Base-by-base conservation (phyloP, 371 early-diverging fungal genomes). In the Rhizopus arrhizus region DNA sequence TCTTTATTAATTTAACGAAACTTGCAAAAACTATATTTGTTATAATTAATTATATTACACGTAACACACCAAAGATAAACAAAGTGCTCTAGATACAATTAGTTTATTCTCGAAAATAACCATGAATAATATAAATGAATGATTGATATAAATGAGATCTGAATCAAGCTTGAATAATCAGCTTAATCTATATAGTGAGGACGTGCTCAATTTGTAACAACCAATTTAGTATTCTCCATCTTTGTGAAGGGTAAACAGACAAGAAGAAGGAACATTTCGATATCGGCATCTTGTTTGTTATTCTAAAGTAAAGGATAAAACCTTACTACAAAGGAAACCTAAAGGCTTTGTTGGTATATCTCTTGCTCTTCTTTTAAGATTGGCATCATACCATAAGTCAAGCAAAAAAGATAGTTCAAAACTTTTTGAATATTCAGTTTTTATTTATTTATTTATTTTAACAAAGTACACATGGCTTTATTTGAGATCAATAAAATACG, bases 401-500 rank as follows among this genome's bases (percentile, higher is more conserved):
- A 40, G 11, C 1, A 43, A 5, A 5, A 43, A 15, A 43, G 43
- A n/a, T 4, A 43, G 43, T 4, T n/a, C n/a, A 13, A n/a, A 13
- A 43, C 43, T n/a, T n/a, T n/a, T 43, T 43, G 8, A 0, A 13
- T 43, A 13, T 43, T 43, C n/a, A 13, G 1, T 43, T 43, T 42
- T 9, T 9, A 4, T 42, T 11, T 43, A 5, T n/a, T 11, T 43
- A 13, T 43, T 5, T 13, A 43, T 11, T 13, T 13, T n/a, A 43
- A 15, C 15, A 43, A 11, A 5, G 11, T 5, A 43, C 8, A 5
- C 43, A 43, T 5, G 8, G n/a, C 5, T 55, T 47, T 65, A 70
- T 58, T 65, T 70, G n/a, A 75, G 61, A 34, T 72, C 68, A 45
- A 73, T 72, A 68, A 69, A 72, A 56, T 78, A 89, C 15, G 74